Percentiles rank a stretch among this genome's conserved stretches.
Evolutionary conservation across 495 filamentous ascomycete genomes (phyloP).

Genomic region (Penicillium turbatum): DNA sequence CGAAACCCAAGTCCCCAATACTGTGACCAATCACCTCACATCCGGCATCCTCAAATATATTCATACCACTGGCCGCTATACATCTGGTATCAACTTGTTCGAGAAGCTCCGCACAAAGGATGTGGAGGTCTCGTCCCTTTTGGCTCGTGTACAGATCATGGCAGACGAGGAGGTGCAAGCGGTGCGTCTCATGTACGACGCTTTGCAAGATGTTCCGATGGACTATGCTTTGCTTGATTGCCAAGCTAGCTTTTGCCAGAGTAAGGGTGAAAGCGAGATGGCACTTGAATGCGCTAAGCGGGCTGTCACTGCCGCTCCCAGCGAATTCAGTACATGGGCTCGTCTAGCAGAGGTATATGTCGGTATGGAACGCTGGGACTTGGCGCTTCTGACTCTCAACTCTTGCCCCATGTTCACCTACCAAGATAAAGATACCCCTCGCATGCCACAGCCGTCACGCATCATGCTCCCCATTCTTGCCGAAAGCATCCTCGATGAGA

Average conservation of each 20-base stretch:
- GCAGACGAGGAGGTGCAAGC: constrained; percentile 96
- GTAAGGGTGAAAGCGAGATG: constrained; percentile 79
- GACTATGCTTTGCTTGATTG: constrained; percentile 92
- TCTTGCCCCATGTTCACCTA: constrained; percentile 99
- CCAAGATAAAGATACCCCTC: constrained; percentile 92
- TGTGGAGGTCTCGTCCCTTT: constrained; percentile 86
- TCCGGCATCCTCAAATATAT: constrained; percentile 94
- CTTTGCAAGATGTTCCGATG: constrained; percentile 87
- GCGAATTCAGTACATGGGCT: constrained; percentile 97
- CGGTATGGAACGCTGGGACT: constrained; percentile 86
- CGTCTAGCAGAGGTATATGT: constrained; percentile 90
- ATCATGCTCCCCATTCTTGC: constrained; percentile 80
- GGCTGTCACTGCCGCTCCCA: constrained; percentile 88
- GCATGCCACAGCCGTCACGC: constrained; percentile 85
- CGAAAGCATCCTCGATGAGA: constrained; percentile 92
- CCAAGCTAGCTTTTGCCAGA: constrained; percentile 87
- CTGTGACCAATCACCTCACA: constrained; percentile 93
- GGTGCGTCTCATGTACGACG: constrained; percentile 79
- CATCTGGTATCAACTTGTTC: constrained; percentile 96
- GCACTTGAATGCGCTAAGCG: constrained; percentile 91
- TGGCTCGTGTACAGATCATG: constrained; percentile 83
- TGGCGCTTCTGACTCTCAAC: constrained; percentile 91
- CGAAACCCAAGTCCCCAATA: constrained; percentile 93
- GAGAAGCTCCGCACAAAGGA: constrained; percentile 90
- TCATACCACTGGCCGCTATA: constrained; percentile 87